Percentiles rank a stretch among this genome's conserved stretches.
Evolutionary conservation across 495 filamentous ascomycete genomes (phyloP).

Genomic region (Jackrogersella multiformis): DNA sequence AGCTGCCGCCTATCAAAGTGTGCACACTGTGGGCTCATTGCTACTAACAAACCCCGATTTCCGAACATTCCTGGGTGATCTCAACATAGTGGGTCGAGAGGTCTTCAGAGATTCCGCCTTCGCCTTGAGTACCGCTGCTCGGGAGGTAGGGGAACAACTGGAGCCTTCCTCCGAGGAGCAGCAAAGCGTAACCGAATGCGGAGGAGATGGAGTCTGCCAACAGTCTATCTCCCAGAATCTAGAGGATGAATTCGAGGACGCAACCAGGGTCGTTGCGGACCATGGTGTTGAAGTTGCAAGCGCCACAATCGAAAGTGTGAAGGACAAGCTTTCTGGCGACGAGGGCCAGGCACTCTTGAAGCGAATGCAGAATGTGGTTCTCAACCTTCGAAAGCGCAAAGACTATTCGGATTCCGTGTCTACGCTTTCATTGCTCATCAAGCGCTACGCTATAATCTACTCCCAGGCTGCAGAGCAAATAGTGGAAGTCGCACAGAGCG

Average conservation of each 20-base stretch:
- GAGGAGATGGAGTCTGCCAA: conserved; percentile 60
- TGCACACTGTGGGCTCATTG: conserved; percentile 83
- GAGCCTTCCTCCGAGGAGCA: conserved; percentile 72
- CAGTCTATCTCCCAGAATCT: conserved; percentile 68
- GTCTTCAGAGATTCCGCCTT: conserved; percentile 89
- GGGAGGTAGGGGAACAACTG: conserved; percentile 74
- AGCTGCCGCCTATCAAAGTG: conserved; percentile 81
- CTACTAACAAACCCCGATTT: conserved; percentile 92
- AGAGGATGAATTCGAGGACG: conserved; percentile 67
- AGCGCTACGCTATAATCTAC: conserved; percentile 81
- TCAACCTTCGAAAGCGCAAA: conserved; percentile 74
- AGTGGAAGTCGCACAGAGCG: conserved; percentile 68
- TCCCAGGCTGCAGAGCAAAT: conserved; percentile 73
- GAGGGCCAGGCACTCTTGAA: conserved; percentile 77
- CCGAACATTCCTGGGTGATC: conserved; percentile 83
- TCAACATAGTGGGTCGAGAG: conserved; percentile 80
- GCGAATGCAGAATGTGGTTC: conserved; percentile 78
- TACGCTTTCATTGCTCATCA: conserved; percentile 76
- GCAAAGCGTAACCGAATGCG: conserved; percentile 64
- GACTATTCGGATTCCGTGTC: conserved; percentile 89
- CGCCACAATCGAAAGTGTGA: conserved; percentile 70
- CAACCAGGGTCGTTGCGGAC: conserved; percentile 69
- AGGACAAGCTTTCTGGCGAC: conserved; percentile 72
- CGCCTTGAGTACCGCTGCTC: conserved; percentile 74
- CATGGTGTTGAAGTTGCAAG: conserved; percentile 72